Percentiles rank a stretch among this genome's conserved stretches.
Conservation (phyloP, 805 yeast species). For the Clavispora fructus region DNA sequence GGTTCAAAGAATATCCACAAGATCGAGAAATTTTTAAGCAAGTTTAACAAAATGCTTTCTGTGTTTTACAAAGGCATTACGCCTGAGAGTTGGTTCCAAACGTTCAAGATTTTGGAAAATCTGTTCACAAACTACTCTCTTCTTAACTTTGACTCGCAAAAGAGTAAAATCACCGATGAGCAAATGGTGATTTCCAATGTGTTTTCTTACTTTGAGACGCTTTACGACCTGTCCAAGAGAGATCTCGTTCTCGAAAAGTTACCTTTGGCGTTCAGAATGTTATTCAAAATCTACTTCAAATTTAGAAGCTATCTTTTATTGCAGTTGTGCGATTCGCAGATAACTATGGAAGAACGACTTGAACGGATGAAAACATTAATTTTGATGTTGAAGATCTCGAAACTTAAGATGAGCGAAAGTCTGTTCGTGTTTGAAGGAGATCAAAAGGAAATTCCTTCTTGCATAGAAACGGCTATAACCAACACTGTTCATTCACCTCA, state of each 20-base stretch:
- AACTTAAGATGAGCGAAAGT: constrained; percentile 59
- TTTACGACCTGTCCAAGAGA: constrained; percentile 45
- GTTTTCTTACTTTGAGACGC: constrained; percentile 61
- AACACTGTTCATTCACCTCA: constrained; percentile 78
- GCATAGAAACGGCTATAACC: constrained; percentile 73
- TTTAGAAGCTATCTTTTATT: constrained; percentile 57
- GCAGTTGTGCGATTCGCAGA: constrained; percentile 60
- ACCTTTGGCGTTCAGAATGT: constrained; percentile 64
- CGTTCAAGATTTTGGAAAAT: constrained; percentile 68
- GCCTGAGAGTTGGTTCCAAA: constrained; percentile 71
- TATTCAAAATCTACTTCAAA: constrained; percentile 63
- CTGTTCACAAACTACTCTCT: constrained; percentile 58
- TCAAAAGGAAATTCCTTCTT: constrained; percentile 56
- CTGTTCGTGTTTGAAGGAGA: constrained; percentile 38
- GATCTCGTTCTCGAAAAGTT: constrained; percentile 38
- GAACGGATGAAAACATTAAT: constrained; percentile 66
- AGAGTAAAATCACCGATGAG: constrained; percentile 41
- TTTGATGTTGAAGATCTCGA: constrained; percentile 57
- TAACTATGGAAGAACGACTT: constrained; percentile 55
- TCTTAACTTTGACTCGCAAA: constrained; percentile 48
- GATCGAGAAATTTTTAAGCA: constrained; percentile 57
- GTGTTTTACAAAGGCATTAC: constrained; percentile 53
- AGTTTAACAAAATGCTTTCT: constrained; percentile 57
- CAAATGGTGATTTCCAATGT: constrained; percentile 61
- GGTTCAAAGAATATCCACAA: constrained; percentile 40